Percentiles rank a stretch among this genome's conserved stretches.
These are phyloP conservation scores for Neurospora sp. DNA, from an alignment of 495 filamentous ascomycete species.

Conservation along the genomic window DNA sequence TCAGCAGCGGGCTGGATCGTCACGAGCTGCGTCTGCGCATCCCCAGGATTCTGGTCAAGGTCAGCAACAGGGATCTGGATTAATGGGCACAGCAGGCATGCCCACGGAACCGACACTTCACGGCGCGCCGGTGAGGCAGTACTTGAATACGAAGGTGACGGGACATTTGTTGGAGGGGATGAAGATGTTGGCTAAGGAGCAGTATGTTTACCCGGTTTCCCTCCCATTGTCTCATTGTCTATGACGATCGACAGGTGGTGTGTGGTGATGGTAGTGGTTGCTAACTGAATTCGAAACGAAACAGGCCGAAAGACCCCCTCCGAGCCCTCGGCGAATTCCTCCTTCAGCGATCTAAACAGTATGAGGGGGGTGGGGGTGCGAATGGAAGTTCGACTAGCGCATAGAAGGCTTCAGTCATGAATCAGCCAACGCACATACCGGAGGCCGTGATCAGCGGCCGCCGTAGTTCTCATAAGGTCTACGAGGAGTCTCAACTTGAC, in stretches of 20 bases:
- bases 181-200: slow-evolving; percentile 75
- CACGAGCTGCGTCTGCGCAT: slow-evolving; percentile 43
- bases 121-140: slow-evolving; percentile 77
- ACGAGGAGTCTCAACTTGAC: neutral
- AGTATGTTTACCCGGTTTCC: slow-evolving; percentile 46
- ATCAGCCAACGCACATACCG: neutral
- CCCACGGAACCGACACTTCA: slow-evolving; percentile 50
- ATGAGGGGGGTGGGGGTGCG: slow-evolving; percentile 34
- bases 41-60: slow-evolving; percentile 25
- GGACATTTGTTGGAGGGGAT: slow-evolving; percentile 80
- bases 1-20: slow-evolving; percentile 11
- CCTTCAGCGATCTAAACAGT: slow-evolving; percentile 67
- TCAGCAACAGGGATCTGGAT: neutral
- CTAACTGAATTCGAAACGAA: neutral
- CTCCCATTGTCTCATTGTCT: too few relatives aligned
- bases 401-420: neutral
- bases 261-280: neutral
- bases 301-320: slow-evolving; percentile 72
- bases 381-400: neutral
- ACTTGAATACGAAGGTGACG: slow-evolving; percentile 83
- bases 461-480: neutral
- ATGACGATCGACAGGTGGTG: neutral
- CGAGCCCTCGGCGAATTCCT: slow-evolving; percentile 80
- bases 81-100: slow-evolving; percentile 19
- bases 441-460: neutral